Evolutionary conservation across 331 rosid species (phyloP).

Genomic region (Pyrus hybrid): DNA sequence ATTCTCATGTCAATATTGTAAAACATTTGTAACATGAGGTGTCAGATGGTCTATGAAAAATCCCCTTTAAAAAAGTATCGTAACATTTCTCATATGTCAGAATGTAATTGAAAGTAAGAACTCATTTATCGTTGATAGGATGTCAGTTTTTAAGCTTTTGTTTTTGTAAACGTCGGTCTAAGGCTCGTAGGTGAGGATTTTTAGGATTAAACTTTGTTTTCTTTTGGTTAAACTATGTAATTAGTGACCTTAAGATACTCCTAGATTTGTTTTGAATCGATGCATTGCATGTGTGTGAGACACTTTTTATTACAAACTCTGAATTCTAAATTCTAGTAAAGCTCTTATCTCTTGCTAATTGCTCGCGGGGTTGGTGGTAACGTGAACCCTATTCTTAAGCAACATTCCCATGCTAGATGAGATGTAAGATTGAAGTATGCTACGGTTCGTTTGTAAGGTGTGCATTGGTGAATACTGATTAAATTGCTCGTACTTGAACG

Average conservation of each 20-base stretch:
- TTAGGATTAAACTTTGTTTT: neutral
- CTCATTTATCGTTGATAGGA: no score
- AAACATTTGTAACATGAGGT: no score
- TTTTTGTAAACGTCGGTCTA: conserved; percentile 29
- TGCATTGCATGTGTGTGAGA: conserved; percentile 1
- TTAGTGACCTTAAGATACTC: conserved; percentile 4
- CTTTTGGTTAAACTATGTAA: conserved; percentile 7
- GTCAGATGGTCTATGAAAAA: no score
- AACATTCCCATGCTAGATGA: neutral
- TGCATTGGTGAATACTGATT: no score
- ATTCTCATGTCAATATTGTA: no score
- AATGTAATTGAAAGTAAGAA: no score
- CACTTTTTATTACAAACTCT: neutral
- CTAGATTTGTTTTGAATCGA: neutral
- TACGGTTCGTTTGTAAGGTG: no score
- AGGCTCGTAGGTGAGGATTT: conserved; percentile 16
- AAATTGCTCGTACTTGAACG: no score
- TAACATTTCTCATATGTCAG: no score
- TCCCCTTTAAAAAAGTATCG: no score
- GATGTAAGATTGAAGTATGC: no score
- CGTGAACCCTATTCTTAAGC: conserved; percentile 1
- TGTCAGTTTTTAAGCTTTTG: neutral
- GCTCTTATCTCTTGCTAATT: neutral
- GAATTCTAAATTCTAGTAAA: neutral
- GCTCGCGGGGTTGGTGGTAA: neutral